phyloP scores from a whole-genome alignment of 345 rosid genomes.

The Physaria fendleri region DNA sequence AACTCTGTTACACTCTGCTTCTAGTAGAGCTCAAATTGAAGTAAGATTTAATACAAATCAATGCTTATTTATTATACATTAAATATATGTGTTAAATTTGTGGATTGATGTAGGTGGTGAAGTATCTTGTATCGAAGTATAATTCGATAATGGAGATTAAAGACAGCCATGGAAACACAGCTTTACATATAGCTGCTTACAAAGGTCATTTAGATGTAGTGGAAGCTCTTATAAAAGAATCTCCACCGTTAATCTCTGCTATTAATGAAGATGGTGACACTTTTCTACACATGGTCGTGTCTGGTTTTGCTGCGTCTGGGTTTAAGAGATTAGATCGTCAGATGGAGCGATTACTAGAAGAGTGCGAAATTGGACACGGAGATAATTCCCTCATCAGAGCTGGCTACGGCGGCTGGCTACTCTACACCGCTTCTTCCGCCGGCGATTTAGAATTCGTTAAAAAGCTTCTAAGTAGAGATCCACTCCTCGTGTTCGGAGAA shows the following conservation, averaged over 20 bases:
- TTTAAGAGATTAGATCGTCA: slow-evolving; percentile 70
- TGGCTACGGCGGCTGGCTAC: slow-evolving; percentile 94
- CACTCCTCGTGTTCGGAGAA: slow-evolving; percentile 88
- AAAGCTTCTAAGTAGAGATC: slow-evolving; percentile 61
- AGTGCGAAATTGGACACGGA: slow-evolving; percentile 56
- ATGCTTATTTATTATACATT: too few species aligned
- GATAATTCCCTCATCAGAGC: slow-evolving; percentile 69
- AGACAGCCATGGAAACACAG: slow-evolving; percentile 74
- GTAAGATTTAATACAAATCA: slow-evolving; percentile 34
- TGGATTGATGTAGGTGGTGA: slow-evolving; percentile 49
- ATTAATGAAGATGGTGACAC: slow-evolving; percentile 66
- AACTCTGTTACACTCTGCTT: slow-evolving; percentile 70
- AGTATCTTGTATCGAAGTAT: slow-evolving; percentile 48
- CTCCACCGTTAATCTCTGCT: slow-evolving; percentile 39
- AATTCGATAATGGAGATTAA: slow-evolving; percentile 33
- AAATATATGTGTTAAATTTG: not conserved
- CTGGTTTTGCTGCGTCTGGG: slow-evolving; percentile 66
- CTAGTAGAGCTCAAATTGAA: slow-evolving; percentile 78
- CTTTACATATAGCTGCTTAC: slow-evolving; percentile 78
- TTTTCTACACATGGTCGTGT: slow-evolving; percentile 80
- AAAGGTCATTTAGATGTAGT: slow-evolving; percentile 58
- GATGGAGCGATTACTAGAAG: slow-evolving; percentile 55
- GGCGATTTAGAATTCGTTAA: slow-evolving; percentile 70
- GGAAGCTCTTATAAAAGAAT: slow-evolving; percentile 43
- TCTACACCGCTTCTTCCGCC: slow-evolving; percentile 93